Base-by-base conservation (phyloP, 306 rosid genomes). In the Ochetophila trinervis region DNA sequence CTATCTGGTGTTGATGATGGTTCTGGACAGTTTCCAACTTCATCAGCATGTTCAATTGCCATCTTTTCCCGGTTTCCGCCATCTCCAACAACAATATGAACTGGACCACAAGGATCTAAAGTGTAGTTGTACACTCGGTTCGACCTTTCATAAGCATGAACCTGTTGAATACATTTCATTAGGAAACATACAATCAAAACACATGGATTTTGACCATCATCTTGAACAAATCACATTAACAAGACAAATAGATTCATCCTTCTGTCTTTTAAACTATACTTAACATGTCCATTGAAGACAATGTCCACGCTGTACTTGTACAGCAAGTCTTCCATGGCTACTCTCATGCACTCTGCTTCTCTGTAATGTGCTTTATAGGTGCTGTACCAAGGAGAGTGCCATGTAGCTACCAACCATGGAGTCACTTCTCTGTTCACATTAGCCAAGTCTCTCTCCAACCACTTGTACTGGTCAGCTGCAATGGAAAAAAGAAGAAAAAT, bases 361-460 rank as follows among this genome's bases (percentile, higher is more conserved):
- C 93, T 85, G 66, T 89, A 92, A 68, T 89, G 96, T 23, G 96
- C 64, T 54, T 52, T 78, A 82, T 85, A 92, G 59, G 88, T 89
- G 88, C 91, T 92, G 76, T 92, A 89, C 98, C 96, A 92, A 34
- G 96, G 96, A 22, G 95, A 66, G 67, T 89, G 98, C 95, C 95
- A 89, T 32, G 88, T 63, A 71, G 95, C 98, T 23, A 89, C 82
- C 74, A 92, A 76, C 98, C 98, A 92, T 50, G 98, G 98, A 57
- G 98, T 92, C 72, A 84, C 79, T 70, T 79, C 75, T 79, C 95
- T 81, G 73, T 87, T 83, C 59, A 92, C 75, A 53, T 70, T 73
- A 62, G 86, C 89, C 84, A 92, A 74, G 80, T 92, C 98, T 51
- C 40, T 70, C 83, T 84, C 89, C 65, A 92, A 74, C 98, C 98